Evolutionary conservation across 2,329 filamentous ascomycete species (phyloP).

Genomic region (Alternaria sp.): DNA sequence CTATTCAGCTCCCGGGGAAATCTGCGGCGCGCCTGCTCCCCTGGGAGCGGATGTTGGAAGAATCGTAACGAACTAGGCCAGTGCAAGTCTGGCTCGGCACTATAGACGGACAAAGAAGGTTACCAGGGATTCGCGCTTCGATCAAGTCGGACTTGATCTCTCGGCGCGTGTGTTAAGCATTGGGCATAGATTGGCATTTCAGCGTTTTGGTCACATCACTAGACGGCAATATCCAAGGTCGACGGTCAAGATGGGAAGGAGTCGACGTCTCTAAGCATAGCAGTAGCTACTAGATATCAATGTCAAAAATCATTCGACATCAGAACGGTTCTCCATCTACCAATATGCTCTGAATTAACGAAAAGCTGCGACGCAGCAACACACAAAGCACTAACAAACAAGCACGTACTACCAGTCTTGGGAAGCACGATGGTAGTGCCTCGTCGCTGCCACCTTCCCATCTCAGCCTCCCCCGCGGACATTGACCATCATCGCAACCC

Average conservation of each 20-base stretch:
- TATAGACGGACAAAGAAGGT: not conserved
- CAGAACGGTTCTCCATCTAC: not conserved
- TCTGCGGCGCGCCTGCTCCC: constrained; percentile 2
- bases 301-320: not conserved
- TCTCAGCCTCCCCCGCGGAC: constrained; percentile 27
- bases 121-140: not conserved
- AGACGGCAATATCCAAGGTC: constrained; percentile 7
- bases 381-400: not conserved
- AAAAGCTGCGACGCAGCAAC: not conserved
- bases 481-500: constrained; percentile 5
- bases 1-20: constrained; percentile 18
- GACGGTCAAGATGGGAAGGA: not conserved
- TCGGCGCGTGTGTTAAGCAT: constrained; percentile 5
- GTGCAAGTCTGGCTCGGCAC: not conserved
- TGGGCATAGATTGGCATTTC: constrained; percentile 13
- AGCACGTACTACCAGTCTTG: not conserved
- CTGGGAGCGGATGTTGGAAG: constrained; percentile 9
- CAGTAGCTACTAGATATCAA: not conserved
- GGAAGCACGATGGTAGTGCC: not conserved
- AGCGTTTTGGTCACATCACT: constrained; percentile 15
- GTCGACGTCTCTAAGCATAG: not conserved
- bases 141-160: constrained; percentile 3
- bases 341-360: not conserved
- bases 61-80: constrained; percentile 3
- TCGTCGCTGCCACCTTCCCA: constrained; percentile 26